Evolutionary conservation across 768 basidiomycete species (phyloP), one percentile per base, ranked within the genome.

Genomic region (Agaricus subrufescens): DNA sequence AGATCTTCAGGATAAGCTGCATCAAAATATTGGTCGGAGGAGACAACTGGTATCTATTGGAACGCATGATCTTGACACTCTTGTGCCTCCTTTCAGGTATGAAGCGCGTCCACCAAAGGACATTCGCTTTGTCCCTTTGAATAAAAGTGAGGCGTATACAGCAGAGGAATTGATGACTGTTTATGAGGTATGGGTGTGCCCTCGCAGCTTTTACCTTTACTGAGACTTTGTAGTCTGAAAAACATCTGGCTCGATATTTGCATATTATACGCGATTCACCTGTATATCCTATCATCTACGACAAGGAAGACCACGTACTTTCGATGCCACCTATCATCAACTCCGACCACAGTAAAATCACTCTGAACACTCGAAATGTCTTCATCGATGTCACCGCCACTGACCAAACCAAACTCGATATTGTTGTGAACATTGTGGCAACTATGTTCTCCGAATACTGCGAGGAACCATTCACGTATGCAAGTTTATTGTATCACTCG

Each of bases 371-470:
- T 10, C 82, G 79, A 51, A 98, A 98, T 69, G 76, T 99, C 68
- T 98, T 98, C 75, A 90, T 99, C 62, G 97, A 99, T 70, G 85
- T 95, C 30, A 98, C 97, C 8, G 95, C 95, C 2, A 97, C 94
- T 15, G 97, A 99, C 66, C 82, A 91, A 67, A 98, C 96, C 29
- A 99, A 99, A 73, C 84, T 99, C 58, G 86, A 88, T 61, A 95
- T 98, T 48, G 97, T 98, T 51, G 83, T 94, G 47, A 97, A 95
- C 69, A 95, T 98, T 59, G 84, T 99, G 11, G 77, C 89, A 2
- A 88, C 91, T n/a, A 96, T 98, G 95, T 99, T 99, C 73, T 88
- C 96, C 2, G 95, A 98, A 71, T 97, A 99, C 67, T 94, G 91
- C 68, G 82, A 83, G 58, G 84, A 91, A 42, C 91, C 94, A 3